These are phyloP conservation scores for Xerocomellus intermedius DNA, from an alignment of 768 basidiomycete species.

Conservation along the genomic window DNA sequence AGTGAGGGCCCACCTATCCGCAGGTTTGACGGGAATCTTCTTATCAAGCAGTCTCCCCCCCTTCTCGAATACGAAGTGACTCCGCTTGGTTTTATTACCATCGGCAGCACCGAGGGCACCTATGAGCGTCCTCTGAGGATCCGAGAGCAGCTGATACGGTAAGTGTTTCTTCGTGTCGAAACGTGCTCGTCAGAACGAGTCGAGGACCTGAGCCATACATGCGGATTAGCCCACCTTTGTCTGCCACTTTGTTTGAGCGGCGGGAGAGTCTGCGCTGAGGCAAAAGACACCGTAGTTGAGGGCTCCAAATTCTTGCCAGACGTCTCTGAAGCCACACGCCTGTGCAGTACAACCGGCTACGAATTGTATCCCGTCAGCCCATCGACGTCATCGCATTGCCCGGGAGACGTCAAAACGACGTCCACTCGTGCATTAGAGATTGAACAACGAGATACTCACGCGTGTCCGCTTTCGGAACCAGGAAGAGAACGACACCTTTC, in stretches of 20 bases:
- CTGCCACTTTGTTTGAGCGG: constrained; percentile 82
- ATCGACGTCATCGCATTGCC: not conserved
- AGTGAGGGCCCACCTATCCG: constrained; percentile 57
- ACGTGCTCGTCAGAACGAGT: constrained; percentile 4
- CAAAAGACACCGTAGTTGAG: constrained; percentile 74
- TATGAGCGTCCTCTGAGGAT: constrained; percentile 81
- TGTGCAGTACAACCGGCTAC: constrained; percentile 89
- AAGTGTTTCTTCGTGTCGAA: constrained; percentile 63
- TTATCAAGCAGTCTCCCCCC: constrained; percentile 87
- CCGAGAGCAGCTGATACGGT: constrained; percentile 84
- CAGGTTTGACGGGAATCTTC: constrained; percentile 83
- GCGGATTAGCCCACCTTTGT: constrained; percentile 56
- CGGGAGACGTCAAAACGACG: not conserved
- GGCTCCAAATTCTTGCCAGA: constrained; percentile 70
- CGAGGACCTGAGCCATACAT: not conserved
- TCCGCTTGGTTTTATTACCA: constrained; percentile 82
- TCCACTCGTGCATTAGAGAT: no score
- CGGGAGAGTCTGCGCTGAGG: constrained; percentile 73
- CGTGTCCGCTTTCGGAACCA: constrained; percentile 84
- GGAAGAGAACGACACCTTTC: constrained; percentile 77
- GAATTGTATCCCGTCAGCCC: constrained; percentile 1
- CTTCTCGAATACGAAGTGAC: constrained; percentile 91
- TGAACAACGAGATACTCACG: constrained; percentile 45
- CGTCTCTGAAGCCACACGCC: constrained; percentile 89
- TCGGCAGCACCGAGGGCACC: constrained; percentile 77